These are phyloP conservation scores for Protea cynaroides DNA, from an alignment of 164 flowering plant genomes.

Conservation along the genomic window DNA sequence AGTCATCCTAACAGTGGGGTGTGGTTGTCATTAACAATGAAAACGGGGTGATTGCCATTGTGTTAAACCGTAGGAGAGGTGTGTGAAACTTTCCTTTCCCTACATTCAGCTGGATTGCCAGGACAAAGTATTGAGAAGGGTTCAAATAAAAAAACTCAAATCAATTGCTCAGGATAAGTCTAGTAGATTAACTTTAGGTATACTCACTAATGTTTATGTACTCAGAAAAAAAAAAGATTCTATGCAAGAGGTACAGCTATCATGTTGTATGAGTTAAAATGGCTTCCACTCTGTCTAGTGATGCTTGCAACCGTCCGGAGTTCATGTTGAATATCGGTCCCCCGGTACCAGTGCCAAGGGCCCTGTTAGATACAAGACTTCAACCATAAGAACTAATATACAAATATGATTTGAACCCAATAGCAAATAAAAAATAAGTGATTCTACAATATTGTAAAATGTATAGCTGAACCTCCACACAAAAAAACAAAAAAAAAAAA, in stretches of 20 bases:
- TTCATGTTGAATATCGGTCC: constrained; percentile 76
- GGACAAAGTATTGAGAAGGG: not conserved
- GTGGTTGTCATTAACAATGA: too few relatives aligned
- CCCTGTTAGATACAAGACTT: constrained; percentile 32
- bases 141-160: not conserved
- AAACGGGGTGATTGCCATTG: too few relatives aligned
- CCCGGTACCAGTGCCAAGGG: constrained; percentile 57
- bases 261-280: constrained; percentile 35
- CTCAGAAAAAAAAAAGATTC: too few relatives aligned
- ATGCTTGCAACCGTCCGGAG: constrained; percentile 75
- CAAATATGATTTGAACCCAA: not conserved
- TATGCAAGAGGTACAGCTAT: not conserved
- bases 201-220: too few relatives aligned
- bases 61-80: too few relatives aligned
- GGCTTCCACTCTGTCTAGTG: constrained; percentile 85
- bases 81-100: too few relatives aligned
- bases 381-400: not conserved
- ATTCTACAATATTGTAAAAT: not conserved
- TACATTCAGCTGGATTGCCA: not conserved
- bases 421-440: not conserved
- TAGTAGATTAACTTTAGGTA: not conserved
- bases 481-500: too few relatives aligned
- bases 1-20: too few relatives aligned
- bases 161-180: not conserved
- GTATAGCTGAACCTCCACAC: not conserved